These are phyloP conservation scores for Pythium monospermum DNA, from an alignment of 352 stramenopile genomes.

Conservation along the genomic window DNA sequence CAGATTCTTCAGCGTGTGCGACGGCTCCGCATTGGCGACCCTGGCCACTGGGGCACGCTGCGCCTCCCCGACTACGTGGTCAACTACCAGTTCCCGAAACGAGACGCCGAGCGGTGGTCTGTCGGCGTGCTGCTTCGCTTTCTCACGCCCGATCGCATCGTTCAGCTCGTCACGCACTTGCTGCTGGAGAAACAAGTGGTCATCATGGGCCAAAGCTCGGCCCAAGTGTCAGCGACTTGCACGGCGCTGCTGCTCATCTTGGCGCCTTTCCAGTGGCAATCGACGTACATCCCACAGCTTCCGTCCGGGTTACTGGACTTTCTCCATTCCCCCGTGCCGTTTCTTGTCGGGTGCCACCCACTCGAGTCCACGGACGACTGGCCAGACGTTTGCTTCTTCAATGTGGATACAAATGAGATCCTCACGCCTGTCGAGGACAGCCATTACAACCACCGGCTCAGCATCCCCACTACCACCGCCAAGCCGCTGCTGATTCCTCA, in stretches of 20 bases:
- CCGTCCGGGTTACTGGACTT: conserved; percentile 71
- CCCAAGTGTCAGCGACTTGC: conserved; percentile 63
- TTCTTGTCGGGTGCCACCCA: conserved; percentile 63
- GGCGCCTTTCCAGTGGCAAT: conserved; percentile 84
- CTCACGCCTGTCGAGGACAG: conserved; percentile 34
- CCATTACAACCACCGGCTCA: conserved; percentile 38
- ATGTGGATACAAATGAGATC: conserved; percentile 64
- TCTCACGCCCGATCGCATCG: conserved; percentile 48
- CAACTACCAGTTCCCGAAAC: conserved; percentile 75
- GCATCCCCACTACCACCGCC: too few relatives aligned
- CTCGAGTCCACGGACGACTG: conserved; percentile 65
- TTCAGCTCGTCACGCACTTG: conserved; percentile 63
- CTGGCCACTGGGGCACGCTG: conserved; percentile 54
- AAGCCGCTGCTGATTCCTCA: conserved; percentile 58
- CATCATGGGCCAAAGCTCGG: conserved; percentile 63
- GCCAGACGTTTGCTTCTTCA: conserved; percentile 79
- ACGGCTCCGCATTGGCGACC: conserved; percentile 59
- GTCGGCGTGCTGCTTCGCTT: conserved; percentile 61
- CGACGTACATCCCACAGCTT: conserved; percentile 81
- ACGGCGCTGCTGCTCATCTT: conserved; percentile 66
- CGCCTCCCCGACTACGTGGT: conserved; percentile 55
- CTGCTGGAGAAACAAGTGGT: conserved; percentile 81
- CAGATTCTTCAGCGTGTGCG: conserved; percentile 70
- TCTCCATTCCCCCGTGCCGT: conserved; percentile 79
- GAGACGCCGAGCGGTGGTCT: conserved; percentile 65